phyloP scores from a whole-genome alignment of 139 green algal species.

The Chlamydomonas applanata region DNA sequence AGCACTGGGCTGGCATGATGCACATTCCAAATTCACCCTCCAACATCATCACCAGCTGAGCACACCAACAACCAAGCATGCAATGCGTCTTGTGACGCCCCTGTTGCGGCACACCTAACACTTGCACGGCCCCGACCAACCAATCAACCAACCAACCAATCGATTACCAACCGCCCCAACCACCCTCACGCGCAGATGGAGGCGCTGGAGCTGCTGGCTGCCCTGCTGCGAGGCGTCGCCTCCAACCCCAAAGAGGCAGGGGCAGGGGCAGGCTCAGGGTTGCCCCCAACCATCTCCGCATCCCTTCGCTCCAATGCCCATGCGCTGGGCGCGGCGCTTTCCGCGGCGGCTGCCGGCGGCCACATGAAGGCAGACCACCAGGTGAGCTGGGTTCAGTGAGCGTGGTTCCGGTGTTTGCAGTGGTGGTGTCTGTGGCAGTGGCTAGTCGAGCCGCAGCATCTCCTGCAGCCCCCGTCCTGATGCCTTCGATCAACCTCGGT shows the following conservation, averaged over 20 bases:
- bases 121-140: no score
- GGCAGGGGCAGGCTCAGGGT: not conserved
- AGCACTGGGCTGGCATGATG: no score
- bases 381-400: not conserved
- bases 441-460: not conserved
- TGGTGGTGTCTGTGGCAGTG: not conserved
- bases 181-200: not conserved
- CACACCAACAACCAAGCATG: no score
- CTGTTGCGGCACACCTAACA: no score
- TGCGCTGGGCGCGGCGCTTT: not conserved
- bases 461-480: no score
- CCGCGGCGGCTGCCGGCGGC: not conserved
- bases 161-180: not conserved
- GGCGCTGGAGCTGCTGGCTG: conserved; percentile 22
- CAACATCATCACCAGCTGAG: no score
- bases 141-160: not conserved
- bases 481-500: no score
- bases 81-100: no score
- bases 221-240: not conserved
- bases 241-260: not conserved
- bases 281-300: not conserved
- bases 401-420: not conserved
- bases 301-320: not conserved
- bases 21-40: no score
- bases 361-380: not conserved